Evolutionary conservation across 2,329 filamentous ascomycete genomes (phyloP), one percentile per base, ranked within the genome.

Genomic region (Paracoccidioides lutzii): DNA sequence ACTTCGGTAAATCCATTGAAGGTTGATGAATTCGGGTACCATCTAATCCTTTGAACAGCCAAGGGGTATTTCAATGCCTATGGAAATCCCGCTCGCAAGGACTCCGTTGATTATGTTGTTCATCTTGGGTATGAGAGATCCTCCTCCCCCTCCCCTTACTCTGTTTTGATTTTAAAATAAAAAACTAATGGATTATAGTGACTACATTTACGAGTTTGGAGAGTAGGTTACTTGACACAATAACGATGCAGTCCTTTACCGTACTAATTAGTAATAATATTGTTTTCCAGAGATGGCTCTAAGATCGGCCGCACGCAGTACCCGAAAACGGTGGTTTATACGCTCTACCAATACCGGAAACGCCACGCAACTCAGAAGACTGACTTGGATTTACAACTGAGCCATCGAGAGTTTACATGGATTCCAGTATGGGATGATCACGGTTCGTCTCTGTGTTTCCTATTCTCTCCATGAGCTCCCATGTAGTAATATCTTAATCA

Each of bases 401-500:
- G 49, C 15, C 49, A 52, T 32, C 37, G 77, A 57, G 71, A 72
- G 7, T 83, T 78, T 58, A 73, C 81, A 1, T 84, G 80, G 80
- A 84, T 84, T 60, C 72, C 80, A 6, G 78, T 81, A 1, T 84
- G 80, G 81, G 81, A 84, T 62, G 80, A 82, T 59, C 80, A 82
- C 59, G 79, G 63, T 64, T 59, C 55, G 72, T 56, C 50, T 54
- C 12, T 46, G 12, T 33, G 6, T n/a, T 5, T 30, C 15, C 12
- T 42, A 49, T 30, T 46, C 8, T 14, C 2, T 9, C 32, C 28
- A 7, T 5, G 22, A 33, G 12, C 5, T 35, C 14, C 9, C 2
- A n/a, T 32, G 22, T 45, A 14, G 33, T 57, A 43, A 57, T 42
- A 30, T 22, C 53, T 52, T 43, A 56, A 28, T 8, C 57, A 73